phyloP scores from a whole-genome alignment of 257 asterid genomes.

The Ophiorrhiza pumila region DNA sequence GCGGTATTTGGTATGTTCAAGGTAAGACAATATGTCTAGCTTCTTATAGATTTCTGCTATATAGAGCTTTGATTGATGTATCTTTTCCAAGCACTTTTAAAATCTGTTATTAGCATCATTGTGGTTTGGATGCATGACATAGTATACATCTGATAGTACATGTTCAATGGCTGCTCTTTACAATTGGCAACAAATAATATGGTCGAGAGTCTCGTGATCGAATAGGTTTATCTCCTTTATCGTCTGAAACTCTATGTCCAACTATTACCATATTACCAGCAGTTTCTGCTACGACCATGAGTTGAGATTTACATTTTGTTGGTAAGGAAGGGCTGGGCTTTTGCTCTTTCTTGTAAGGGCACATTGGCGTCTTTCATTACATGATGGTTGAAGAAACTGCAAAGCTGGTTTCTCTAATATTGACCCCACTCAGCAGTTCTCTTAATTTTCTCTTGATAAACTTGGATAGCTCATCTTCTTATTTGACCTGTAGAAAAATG shows the following conservation, averaged over 20 bases:
- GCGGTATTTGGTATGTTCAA: slow-evolving; percentile 95
- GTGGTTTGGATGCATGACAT: background rate
- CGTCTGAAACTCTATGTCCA: background rate
- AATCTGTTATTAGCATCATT: background rate
- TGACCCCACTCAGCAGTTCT: background rate
- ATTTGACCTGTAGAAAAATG: background rate
- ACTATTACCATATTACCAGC: background rate
- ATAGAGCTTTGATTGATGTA: background rate
- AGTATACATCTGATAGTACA: background rate
- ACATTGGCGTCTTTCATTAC: background rate
- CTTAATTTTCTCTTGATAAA: background rate
- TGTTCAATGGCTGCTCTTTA: background rate
- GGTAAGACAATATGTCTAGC: slow-evolving; percentile 38
- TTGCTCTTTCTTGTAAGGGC: background rate
- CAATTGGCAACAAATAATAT: background rate
- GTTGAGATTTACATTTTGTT: background rate
- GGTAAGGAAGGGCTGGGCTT: background rate
- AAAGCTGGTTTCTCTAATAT: background rate
- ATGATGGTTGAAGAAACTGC: background rate
- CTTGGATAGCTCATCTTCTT: background rate
- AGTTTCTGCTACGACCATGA: background rate
- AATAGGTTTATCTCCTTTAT: background rate
- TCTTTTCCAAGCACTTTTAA: background rate
- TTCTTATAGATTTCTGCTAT: background rate
- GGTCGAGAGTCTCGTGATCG: background rate